Conservation (phyloP, 805 yeast genomes). For the Candida easanensis region DNA sequence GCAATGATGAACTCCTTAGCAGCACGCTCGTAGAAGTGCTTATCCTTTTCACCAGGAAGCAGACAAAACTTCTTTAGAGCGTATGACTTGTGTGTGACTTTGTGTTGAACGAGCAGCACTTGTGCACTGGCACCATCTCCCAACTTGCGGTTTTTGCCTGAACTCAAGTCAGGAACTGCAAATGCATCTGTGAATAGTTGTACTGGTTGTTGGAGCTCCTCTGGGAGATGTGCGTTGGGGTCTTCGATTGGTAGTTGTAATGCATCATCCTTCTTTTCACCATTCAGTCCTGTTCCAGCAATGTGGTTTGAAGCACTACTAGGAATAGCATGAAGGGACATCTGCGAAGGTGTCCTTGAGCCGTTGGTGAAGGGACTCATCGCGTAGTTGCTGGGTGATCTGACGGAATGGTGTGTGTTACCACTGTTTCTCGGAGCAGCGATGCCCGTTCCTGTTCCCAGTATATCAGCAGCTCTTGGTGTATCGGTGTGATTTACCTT, state of each 20-base stretch:
- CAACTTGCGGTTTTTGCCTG: constrained; percentile 43
- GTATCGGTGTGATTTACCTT: not conserved
- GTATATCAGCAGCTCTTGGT: constrained; percentile 1
- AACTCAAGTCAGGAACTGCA: constrained; percentile 36
- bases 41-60: constrained; percentile 59
- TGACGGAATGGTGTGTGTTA: constrained; percentile 6
- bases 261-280: constrained; percentile 44
- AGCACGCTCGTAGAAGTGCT: constrained; percentile 63
- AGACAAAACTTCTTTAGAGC: constrained; percentile 67
- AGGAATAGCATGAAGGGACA: constrained; percentile 13
- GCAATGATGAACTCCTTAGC: constrained; percentile 63
- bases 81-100: constrained; percentile 40
- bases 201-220: constrained; percentile 44
- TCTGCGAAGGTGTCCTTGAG: constrained; percentile 31
- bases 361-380: constrained; percentile 15
- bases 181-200: constrained; percentile 54
- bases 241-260: constrained; percentile 60
- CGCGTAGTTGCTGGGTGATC: constrained; percentile 1
- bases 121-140: constrained; percentile 76
- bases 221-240: constrained; percentile 65
- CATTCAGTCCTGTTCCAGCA: constrained; percentile 21
- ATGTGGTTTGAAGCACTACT: not conserved
- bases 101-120: constrained; percentile 48
- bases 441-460: constrained; percentile 9
- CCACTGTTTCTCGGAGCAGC: constrained; percentile 8